Conservation (phyloP, 352 stramenopile genomes). For the Phytophthora pluvialis region DNA sequence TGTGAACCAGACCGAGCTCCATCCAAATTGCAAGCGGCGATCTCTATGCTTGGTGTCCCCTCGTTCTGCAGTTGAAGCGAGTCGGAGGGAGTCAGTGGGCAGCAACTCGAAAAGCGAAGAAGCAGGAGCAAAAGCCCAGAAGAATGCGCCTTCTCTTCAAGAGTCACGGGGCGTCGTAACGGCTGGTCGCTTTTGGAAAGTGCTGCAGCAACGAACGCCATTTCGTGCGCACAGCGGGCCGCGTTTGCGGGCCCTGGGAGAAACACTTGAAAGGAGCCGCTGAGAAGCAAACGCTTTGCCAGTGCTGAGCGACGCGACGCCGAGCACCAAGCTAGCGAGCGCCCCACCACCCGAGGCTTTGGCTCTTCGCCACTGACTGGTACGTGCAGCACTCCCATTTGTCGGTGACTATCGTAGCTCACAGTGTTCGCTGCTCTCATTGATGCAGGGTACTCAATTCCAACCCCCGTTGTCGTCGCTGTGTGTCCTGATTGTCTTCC, state of each 20-base stretch:
- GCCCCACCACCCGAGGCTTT: conserved; percentile 29
- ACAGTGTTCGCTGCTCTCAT: neutral
- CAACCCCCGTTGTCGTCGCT: neutral
- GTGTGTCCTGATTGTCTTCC: conserved; percentile 19
- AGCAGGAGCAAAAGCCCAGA: conserved; percentile 33
- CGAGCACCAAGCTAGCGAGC: no score
- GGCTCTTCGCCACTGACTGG: conserved; percentile 33
- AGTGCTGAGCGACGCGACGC: conserved; percentile 8
- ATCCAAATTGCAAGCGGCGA: neutral
- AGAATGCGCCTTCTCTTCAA: conserved; percentile 30
- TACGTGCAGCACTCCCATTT: conserved; percentile 10
- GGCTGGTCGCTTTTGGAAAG: conserved; percentile 30
- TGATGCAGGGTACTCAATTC: conserved; percentile 32
- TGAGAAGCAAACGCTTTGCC: conserved; percentile 23
- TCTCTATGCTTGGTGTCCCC: conserved; percentile 16
- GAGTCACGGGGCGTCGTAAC: conserved; percentile 35
- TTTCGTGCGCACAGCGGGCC: conserved; percentile 12
- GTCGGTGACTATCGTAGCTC: neutral
- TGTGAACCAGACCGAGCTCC: neutral
- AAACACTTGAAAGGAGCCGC: conserved; percentile 39
- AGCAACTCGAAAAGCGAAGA: conserved; percentile 17
- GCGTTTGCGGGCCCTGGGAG: neutral
- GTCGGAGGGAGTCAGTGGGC: conserved; percentile 32
- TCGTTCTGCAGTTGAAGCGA: conserved; percentile 35
- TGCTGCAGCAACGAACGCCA: conserved; percentile 24